phyloP scores from a whole-genome alignment of 2,329 filamentous ascomycete species.

The Sporothrix pallida region DNA sequence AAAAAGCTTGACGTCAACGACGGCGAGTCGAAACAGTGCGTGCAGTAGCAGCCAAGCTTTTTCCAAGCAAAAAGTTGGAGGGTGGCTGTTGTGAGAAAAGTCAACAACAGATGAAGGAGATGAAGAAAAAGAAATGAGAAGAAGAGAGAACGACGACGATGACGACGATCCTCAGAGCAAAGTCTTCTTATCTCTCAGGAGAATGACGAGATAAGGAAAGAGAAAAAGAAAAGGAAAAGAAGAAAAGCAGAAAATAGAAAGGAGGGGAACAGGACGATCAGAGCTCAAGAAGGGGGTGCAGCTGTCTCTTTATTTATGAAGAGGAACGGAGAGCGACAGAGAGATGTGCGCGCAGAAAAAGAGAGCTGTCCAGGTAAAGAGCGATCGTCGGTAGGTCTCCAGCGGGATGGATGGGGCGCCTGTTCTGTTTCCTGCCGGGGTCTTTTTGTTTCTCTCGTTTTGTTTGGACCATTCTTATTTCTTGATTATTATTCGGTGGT shows the following conservation, averaged over 20 bases:
- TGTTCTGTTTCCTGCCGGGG: background rate
- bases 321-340: background rate
- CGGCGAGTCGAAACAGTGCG: background rate
- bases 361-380: background rate
- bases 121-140: background rate
- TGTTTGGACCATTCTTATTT: background rate
- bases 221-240: background rate
- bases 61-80: background rate
- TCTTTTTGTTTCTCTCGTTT: background rate
- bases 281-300: background rate
- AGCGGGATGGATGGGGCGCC: conserved; percentile 5
- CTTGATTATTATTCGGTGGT: no score
- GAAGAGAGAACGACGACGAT: background rate
- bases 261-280: background rate
- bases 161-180: background rate
- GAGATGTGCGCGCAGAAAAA: background rate
- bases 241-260: background rate
- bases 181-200: conserved; percentile 3
- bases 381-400: conserved; percentile 24
- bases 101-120: background rate
- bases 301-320: conserved; percentile 18
- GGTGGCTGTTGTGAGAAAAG: background rate
- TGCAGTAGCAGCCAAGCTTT: conserved; percentile 9
- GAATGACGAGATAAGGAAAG: background rate
- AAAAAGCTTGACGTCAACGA: conserved; percentile 27